Evolutionary conservation across 192 early-diverging fungal species (phyloP), one percentile per base, ranked within the genome.

Genomic region (Coemansia sp.): DNA sequence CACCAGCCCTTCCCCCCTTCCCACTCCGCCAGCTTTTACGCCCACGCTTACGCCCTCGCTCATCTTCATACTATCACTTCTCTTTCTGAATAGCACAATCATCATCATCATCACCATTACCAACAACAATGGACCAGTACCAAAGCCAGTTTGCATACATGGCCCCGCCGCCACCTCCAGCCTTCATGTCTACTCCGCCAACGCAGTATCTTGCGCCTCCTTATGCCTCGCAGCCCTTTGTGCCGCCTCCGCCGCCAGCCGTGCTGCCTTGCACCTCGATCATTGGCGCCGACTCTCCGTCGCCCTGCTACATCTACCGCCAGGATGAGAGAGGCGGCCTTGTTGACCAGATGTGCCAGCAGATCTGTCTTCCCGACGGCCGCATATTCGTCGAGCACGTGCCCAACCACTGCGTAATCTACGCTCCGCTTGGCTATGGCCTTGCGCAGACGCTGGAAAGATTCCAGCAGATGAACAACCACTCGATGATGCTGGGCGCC

Each of bases 91-190:
- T 15, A 48, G 47, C 11, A 48, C 47, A 48, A 15, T 48, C n/a
- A 4, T 48, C 21, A 1, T 21, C 21, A 21, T 21, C 21, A 15
- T 48, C n/a, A 48, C 3, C n/a, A 48, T 48, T 1, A 69, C 56
- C 16, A n/a, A 56, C 26, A 40, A 60, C 50, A 45, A 79, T 79
- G 76, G 76, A 79, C 61, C 72, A 58, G 67, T 79, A 79, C 71
- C 76, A 73, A 44, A 72, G 71, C 63, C 76, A 79, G 68, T 79
- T 70, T 74, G 76, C 71, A 79, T 79, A 79, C 50, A 54, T 54
- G 52, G 52, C 52, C 7, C 52, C 52, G 71, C 76, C 59, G 39
- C 76, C 61, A 67, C 71, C 71, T 47, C 76, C 68, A 39, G 48
- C 65, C 23, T 74, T 70, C 68, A 78, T 78, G 71, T 63, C 70